These are phyloP conservation scores for Metschnikowia henanensis DNA, from an alignment of 805 yeast genomes.

Conservation along the genomic window DNA sequence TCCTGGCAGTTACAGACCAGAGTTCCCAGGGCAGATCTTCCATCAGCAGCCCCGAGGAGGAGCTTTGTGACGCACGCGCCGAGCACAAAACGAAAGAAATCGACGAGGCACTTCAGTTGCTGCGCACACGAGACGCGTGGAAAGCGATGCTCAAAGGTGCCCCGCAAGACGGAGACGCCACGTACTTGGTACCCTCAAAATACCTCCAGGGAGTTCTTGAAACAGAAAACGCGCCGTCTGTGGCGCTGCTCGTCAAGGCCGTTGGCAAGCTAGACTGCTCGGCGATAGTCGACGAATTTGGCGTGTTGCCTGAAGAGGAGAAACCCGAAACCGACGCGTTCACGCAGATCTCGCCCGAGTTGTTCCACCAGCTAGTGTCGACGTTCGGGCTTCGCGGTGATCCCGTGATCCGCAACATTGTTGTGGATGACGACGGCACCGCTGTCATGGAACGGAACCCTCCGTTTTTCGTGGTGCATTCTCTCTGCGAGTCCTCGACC, in stretches of 20 bases:
- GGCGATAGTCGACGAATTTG: slow-evolving; percentile 44
- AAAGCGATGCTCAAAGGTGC: slow-evolving; percentile 3
- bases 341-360: slow-evolving; percentile 38
- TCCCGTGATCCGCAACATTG: slow-evolving; percentile 33
- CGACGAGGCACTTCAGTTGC: slow-evolving; percentile 2
- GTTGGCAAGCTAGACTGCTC: slow-evolving; percentile 51
- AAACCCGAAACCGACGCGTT: slow-evolving; percentile 21
- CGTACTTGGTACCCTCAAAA: slow-evolving; percentile 47
- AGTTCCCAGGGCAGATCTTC: too few species aligned
- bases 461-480: slow-evolving; percentile 36
- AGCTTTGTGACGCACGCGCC: too few species aligned
- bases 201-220: slow-evolving; percentile 46
- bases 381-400: slow-evolving; percentile 55
- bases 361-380: slow-evolving; percentile 44
- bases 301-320: slow-evolving; percentile 37
- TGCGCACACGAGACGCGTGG: slow-evolving; percentile 11
- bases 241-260: slow-evolving; percentile 25
- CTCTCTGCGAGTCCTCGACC: slow-evolving; percentile 22
- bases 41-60: too few species aligned
- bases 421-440: slow-evolving; percentile 27
- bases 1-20: too few species aligned
- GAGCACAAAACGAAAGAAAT: too few species aligned
- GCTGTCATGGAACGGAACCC: slow-evolving; percentile 36
- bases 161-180: slow-evolving; percentile 45
- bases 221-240: slow-evolving; percentile 12